Percentiles rank a stretch among this genome's conserved stretches.
Conservation (phyloP, 805 yeast genomes). For the Candida chauliodis region DNA sequence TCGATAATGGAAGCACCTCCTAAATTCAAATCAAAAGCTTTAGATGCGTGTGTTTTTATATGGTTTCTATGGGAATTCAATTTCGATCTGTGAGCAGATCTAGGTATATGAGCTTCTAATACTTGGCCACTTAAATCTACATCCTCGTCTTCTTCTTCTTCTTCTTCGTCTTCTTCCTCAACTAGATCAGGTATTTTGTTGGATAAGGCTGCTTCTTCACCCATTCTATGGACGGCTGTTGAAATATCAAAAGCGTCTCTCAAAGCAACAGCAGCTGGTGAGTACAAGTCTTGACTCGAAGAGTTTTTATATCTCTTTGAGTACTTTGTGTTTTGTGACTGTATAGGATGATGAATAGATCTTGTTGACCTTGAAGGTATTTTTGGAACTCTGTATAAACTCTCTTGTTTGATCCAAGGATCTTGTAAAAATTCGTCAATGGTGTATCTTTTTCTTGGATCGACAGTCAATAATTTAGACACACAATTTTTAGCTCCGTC, state of each 20-base stretch:
- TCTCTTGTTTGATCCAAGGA: conserved; percentile 58
- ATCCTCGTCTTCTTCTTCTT: conserved; percentile 22
- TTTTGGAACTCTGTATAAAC: conserved; percentile 8
- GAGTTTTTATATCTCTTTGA: conserved; percentile 23
- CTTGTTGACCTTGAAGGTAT: conserved; percentile 4
- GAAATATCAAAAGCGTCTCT: conserved; percentile 85
- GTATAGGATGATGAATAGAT: conserved; percentile 22
- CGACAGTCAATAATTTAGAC: conserved; percentile 62
- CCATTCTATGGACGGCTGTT: conserved; percentile 80
- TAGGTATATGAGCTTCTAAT: conserved; percentile 7
- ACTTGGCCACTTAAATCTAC: conserved; percentile 7
- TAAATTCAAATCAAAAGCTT: conserved; percentile 44
- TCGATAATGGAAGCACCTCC: conserved; percentile 53
- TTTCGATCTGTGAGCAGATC: conserved; percentile 7
- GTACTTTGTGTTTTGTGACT: conserved; percentile 18
- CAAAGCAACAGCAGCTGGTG: conserved; percentile 76
- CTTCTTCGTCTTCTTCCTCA: conserved; percentile 34
- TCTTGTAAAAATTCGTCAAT: conserved; percentile 69
- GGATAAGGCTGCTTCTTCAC: conserved; percentile 53
- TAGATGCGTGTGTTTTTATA: conserved; percentile 11
- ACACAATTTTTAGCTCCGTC: conserved; percentile 68
- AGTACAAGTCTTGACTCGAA: conserved; percentile 37
- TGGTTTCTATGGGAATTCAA: conserved; percentile 3
- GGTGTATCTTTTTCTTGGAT: conserved; percentile 63
- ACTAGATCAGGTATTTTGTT: conserved; percentile 14